Base-by-base conservation (phyloP, 2,329 filamentous ascomycete genomes). In the Lasiodiplodia citricola region DNA sequence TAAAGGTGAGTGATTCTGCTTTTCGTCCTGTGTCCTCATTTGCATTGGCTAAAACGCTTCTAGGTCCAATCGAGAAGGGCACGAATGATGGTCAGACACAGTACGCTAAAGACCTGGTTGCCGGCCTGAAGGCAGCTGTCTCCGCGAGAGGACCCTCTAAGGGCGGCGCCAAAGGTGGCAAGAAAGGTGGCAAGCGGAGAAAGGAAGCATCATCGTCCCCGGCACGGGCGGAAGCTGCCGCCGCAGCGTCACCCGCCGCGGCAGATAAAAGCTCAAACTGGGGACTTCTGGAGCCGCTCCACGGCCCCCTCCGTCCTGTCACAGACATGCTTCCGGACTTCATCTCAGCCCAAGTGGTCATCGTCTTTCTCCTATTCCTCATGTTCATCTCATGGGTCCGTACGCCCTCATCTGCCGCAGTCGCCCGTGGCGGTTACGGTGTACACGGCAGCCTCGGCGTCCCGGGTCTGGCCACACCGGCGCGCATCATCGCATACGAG, bases 51-150 rank as follows among this genome's bases (percentile, higher is more conserved):
- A 56, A 65, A 18, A 21, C 21, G 56, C 25, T 14, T 41, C 44
- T 72, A 97, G 94, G 92, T 71, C 92, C 96, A 2, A 99, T 99
- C 73, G 96, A 99, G 78, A 97, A 97, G 79, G 95, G 93, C 70
- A 93, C 94, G 54, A 94, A 92, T 71, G 94, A 97, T 68, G 96
- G 96, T 35, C 96, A 99, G 80, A 86, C 86, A 10, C 86, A 90
- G 69, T 97, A 96, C 77, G 92, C 91, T 71, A 94, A 91, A 73
- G 92, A 95, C 68, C 82, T 99, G 5, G 87, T 94, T 66, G 88
- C 90, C 11, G 87, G 90, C 35, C 83, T 98, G 21, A 93, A 90
- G 76, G 85, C 87, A 52, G 91, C 91, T 14, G 87, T 97, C 21
- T 88, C 88, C 18, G 86, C 91, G 5, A 91, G 89, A 68, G 81